phyloP scores from a whole-genome alignment of 1,284 basidiomycete species.

The Fomitopsis betulina region DNA sequence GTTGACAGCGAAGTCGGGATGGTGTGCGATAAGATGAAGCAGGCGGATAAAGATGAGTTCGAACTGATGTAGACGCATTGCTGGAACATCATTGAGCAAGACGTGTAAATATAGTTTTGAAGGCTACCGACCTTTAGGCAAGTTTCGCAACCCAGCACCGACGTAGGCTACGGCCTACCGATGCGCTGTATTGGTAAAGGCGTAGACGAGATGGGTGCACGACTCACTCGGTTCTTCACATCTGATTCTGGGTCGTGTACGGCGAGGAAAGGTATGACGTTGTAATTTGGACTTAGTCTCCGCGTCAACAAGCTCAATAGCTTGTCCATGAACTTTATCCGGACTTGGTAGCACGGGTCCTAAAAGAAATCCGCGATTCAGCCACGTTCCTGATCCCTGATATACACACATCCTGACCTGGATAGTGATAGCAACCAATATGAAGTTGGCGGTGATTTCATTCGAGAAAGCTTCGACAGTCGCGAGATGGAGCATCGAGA shows the following conservation, averaged over 20 bases:
- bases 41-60: conserved; percentile 85
- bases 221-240: conserved; percentile 53
- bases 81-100: conserved; percentile 25
- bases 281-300: conserved; percentile 70
- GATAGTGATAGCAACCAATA: conserved; percentile 67
- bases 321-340: conserved; percentile 75
- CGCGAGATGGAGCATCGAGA: conserved; percentile 80
- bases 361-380: conserved; percentile 24
- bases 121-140: conserved; percentile 41
- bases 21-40: conserved; percentile 86
- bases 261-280: conserved; percentile 83
- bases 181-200: background rate
- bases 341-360: conserved; percentile 89
- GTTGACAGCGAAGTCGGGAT: conserved; percentile 79
- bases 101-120: background rate
- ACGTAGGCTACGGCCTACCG: conserved; percentile 59
- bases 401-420: conserved; percentile 48
- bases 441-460: conserved; percentile 59
- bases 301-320: conserved; percentile 61
- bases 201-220: background rate
- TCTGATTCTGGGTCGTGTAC: conserved; percentile 91
- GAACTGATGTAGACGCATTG: conserved; percentile 60
- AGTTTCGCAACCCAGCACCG: conserved; percentile 37
- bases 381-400: background rate
- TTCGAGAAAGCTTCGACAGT: conserved; percentile 58